These are phyloP conservation scores for Delitschia confertaspora DNA, from an alignment of 495 filamentous ascomycete genomes.

Conservation along the genomic window DNA sequence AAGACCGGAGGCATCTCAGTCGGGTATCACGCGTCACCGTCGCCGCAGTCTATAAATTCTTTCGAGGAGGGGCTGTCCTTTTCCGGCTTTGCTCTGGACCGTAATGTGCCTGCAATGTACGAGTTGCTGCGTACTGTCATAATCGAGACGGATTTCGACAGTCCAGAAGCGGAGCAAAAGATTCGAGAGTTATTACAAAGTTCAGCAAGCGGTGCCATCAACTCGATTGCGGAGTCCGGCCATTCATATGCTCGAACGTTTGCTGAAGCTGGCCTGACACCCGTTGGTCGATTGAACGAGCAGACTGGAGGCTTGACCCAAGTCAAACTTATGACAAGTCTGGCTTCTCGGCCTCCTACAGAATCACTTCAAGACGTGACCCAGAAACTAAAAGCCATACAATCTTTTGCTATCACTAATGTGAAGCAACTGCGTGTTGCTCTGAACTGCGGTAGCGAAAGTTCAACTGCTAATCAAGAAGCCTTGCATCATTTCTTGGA, in stretches of 20 bases:
- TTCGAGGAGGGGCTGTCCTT: conserved; percentile 75
- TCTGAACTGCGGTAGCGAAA: conserved; percentile 75
- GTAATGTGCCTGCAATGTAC: conserved; percentile 85
- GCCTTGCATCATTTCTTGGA: conserved; percentile 64
- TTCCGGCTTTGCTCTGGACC: conserved; percentile 75
- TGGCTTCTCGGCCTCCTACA: conserved; percentile 47
- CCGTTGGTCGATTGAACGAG: conserved; percentile 60
- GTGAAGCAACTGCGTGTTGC: conserved; percentile 58
- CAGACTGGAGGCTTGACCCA: conserved; percentile 80
- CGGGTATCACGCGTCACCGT: conserved; percentile 66
- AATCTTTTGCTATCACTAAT: conserved; percentile 60
- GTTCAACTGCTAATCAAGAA: conserved; percentile 57
- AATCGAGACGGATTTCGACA: conserved; percentile 80
- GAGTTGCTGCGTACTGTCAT: conserved; percentile 71
- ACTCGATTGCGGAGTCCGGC: conserved; percentile 77
- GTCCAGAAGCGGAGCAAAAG: conserved; percentile 65
- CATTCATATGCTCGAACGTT: conserved; percentile 76
- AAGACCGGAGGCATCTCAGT: conserved; percentile 90
- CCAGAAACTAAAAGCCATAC: conserved; percentile 77
- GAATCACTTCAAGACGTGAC: conserved; percentile 68
- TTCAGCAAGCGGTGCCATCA: conserved; percentile 80
- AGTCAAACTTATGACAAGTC: conserved; percentile 68
- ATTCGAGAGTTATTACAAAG: conserved; percentile 79
- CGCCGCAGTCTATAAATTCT: conserved; percentile 57
- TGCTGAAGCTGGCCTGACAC: conserved; percentile 69